Evolutionary conservation across 805 yeast species (phyloP), one percentile per base, ranked within the genome.

Genomic region (Ogataea allantospora): DNA sequence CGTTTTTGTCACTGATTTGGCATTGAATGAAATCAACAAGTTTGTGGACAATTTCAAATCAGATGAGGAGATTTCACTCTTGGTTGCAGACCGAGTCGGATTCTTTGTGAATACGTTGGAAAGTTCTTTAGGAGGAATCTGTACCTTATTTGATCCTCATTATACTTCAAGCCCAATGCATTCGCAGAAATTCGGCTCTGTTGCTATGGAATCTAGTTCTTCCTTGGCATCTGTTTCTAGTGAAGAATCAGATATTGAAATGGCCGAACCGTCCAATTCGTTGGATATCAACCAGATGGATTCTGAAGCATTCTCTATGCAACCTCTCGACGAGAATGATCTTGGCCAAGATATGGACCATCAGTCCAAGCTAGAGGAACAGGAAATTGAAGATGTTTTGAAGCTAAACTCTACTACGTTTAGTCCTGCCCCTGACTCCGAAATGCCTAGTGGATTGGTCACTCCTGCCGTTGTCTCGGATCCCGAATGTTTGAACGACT

Each of bases 101-200:
- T 53, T 46, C 25, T 49, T 51, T 30, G 32, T 58, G 7, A 51
- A 46, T 22, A 14, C 49, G n/a, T 21, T 60, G 27, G 60, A 58
- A 34, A 57, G 59, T 7, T 39, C 44, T 20, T 47, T 83, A 4
- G 77, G 89, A 27, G 96, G 96, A 17, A 65, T 78, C 7, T 74
- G 95, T 22, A 68, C 73, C 29, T 63, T 88, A 24, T 76, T 85
- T 50, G 96, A 88, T 54, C 86, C 95, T 0, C 77, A 80, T 10
- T 83, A 45, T 30, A 44, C 38, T 16, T 35, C 44, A 4, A 40
- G 42, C 7, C n/a, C 41, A 1, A 68, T 48, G 68, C 71, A 31
- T 27, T 20, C 32, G 27, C 45, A 21, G 33, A 36, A 35, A 12
- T 37, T 15, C 27, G 39, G 16, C n/a, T 28, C 42, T 1, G 13